Conservation (phyloP, 805 yeast species). For the Kockiozyma suomiensis region DNA sequence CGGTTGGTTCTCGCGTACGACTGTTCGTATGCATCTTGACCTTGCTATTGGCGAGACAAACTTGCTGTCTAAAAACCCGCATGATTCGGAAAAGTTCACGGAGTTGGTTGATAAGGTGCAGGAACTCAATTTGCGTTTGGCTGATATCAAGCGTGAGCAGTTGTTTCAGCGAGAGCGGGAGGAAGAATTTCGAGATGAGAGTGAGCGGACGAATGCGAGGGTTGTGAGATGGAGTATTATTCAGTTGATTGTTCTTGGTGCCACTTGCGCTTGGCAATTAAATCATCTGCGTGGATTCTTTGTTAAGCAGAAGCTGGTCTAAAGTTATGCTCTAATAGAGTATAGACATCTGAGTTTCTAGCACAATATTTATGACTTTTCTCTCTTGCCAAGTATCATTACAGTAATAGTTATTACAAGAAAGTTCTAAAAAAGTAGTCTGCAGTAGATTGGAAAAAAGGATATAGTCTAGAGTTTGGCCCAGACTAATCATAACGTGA, state of each 20-base stretch:
- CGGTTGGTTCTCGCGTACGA: slow-evolving; percentile 65
- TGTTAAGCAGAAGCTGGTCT: slow-evolving; percentile 83
- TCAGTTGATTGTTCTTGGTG: slow-evolving; percentile 67
- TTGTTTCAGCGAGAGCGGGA: slow-evolving; percentile 64
- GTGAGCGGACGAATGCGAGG: slow-evolving; percentile 72
- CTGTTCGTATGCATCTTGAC: slow-evolving; percentile 73
- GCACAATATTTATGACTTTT: no score
- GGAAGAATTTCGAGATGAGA: slow-evolving; percentile 71
- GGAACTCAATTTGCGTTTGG: slow-evolving; percentile 59
- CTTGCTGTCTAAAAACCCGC: slow-evolving; percentile 52
- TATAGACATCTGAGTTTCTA: background rate
- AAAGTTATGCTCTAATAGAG: slow-evolving; percentile 30
- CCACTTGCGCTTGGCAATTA: slow-evolving; percentile 75
- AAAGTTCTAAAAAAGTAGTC: background rate
- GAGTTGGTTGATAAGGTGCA: slow-evolving; percentile 58
- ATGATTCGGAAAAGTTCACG: slow-evolving; percentile 50
- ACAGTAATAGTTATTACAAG: background rate
- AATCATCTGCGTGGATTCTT: slow-evolving; percentile 78
- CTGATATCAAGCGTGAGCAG: slow-evolving; percentile 67
- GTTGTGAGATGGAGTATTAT: slow-evolving; percentile 74
- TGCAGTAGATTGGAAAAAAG: no score
- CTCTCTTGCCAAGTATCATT: no score
- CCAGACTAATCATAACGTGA: no score
- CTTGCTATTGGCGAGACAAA: slow-evolving; percentile 68
- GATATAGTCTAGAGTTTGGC: no score